Evolutionary conservation across 129 eudicot species (phyloP).

Genomic region (Dittrichia graveolens): DNA sequence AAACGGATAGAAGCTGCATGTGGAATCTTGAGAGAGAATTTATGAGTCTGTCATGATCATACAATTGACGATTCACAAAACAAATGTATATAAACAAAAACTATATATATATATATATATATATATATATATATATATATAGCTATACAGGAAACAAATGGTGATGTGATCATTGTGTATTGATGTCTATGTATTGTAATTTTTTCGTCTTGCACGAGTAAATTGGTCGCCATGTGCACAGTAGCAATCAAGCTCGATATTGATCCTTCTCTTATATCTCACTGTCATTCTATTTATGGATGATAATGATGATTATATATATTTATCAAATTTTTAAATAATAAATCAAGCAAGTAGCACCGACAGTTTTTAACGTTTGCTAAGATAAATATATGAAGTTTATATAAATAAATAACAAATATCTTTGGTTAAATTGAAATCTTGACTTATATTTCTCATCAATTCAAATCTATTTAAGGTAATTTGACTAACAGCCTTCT

Average conservation of each 20-base stretch:
- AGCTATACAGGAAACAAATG: background rate
- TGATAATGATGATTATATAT: conserved; percentile 7
- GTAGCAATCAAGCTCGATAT: conserved; percentile 21
- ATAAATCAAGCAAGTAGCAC: conserved; percentile 13
- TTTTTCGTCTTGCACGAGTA: conserved; percentile 2
- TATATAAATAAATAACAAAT: background rate
- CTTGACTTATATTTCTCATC: no score
- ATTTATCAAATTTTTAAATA: background rate
- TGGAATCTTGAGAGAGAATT: background rate
- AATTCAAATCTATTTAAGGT: no score
- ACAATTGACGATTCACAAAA: background rate
- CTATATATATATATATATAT: no score
- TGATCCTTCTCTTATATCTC: conserved; percentile 27
- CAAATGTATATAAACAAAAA: background rate
- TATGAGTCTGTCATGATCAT: background rate
- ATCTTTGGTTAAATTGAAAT: no score
- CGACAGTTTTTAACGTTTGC: conserved; percentile 22
- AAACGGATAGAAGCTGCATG: no score
- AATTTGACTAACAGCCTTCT: no score
- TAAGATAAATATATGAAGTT: background rate
- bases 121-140: no score
- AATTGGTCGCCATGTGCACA: conserved; percentile 25
- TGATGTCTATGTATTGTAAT: background rate
- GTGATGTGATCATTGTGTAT: background rate
- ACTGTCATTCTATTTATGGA: conserved; percentile 32